Base-by-base conservation (phyloP, 2,329 filamentous ascomycete genomes). In the Sporothrix dimorphospora region DNA sequence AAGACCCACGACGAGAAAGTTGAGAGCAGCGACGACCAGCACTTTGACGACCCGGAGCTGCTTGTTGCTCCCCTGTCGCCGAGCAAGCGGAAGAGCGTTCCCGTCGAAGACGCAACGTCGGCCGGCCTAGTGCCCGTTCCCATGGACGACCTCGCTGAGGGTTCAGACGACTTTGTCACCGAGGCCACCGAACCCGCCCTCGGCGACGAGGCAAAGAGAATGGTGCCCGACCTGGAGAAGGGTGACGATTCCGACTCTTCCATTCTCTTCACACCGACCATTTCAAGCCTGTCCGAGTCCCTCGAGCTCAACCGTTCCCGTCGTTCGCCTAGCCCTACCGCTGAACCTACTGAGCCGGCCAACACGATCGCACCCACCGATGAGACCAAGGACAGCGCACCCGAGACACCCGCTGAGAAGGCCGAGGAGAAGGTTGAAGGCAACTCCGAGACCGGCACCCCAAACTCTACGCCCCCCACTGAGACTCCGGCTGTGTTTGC, bases 11-110 rank as follows among this genome's bases (percentile, higher is more conserved):
- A 87, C 42, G 86, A 88, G 73, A 87, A 86, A 59, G 80, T 86
- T 4, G 80, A 86, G 4, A 86, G 86, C 14, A 69, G 66, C 24
- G 55, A 68, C 24, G 81, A 85, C 72, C 81, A 82, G 49, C 81
- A 83, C 1, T 86, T 88, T 71, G 85, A 87, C n/a, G 86, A 89
- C 24, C 83, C 85, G 0, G 86, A 88, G 38, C 79, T 90, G 67
- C 80, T 88, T 2, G 87, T 89, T 63, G 83, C 85, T 14, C 88
- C 88, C 0, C 80, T 90, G 8, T 90, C 88, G 0, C 88, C 88
- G 0, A 84, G 80, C 40, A 86, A 85, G 75, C 79, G 77, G 61
- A 71, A 70, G 66, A 30, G 19, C 3, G 34, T 27, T n/a, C 3
- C 69, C 1, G 30, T 51, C 1, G 63, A 40, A 8, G 71, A 70